Percentiles rank a stretch among this genome's conserved stretches.
Conservation (phyloP, 257 asterid species). For the Jacaranda mimosifolia region DNA sequence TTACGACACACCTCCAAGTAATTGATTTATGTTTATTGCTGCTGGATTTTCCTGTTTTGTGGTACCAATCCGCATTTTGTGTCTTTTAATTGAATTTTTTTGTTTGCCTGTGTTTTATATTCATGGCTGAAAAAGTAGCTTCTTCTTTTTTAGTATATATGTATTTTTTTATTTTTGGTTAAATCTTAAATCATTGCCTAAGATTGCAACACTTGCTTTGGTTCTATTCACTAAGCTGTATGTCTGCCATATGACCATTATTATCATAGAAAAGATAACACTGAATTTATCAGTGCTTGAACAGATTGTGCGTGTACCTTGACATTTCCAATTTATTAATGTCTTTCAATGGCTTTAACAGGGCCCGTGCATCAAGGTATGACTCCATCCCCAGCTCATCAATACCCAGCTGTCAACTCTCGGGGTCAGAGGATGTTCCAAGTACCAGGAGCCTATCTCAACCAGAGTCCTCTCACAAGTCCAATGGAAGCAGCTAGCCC, state of each 20-base stretch:
- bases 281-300: neutral
- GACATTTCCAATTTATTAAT: conserved; percentile 10
- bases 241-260: neutral
- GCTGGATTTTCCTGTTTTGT: neutral
- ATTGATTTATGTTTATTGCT: conserved; percentile 30
- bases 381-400: conserved; percentile 48
- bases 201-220: too few relatives aligned
- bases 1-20: conserved; percentile 63
- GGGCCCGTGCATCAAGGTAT: conserved; percentile 49
- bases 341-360: conserved; percentile 24
- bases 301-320: conserved; percentile 1
- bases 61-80: neutral
- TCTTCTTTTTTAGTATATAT: too few relatives aligned
- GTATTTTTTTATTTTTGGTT: too few relatives aligned
- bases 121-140: too few relatives aligned
- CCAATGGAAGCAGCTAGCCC: conserved; percentile 44
- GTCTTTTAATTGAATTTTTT: neutral
- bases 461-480: conserved; percentile 39
- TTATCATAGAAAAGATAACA: neutral
- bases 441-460: conserved; percentile 48
- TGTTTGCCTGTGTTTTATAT: conserved; percentile 6
- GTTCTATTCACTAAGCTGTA: too few relatives aligned
- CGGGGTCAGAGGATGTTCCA: conserved; percentile 48
- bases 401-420: conserved; percentile 44
- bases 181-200: too few relatives aligned